Evolutionary conservation across 2,329 filamentous ascomycete species (phyloP).

Genomic region (Fusarium secorum): DNA sequence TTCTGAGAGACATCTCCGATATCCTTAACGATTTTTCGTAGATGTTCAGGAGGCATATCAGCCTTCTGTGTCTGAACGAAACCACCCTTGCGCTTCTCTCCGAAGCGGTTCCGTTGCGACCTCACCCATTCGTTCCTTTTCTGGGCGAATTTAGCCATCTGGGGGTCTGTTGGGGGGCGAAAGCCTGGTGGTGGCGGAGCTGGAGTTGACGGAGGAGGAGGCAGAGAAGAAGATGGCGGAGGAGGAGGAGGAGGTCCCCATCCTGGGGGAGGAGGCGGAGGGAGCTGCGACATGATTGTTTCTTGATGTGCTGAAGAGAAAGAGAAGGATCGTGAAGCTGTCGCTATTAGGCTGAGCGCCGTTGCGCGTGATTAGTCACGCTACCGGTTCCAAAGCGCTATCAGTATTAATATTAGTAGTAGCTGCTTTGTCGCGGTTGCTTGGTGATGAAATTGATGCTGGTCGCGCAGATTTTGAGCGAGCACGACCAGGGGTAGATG

Average conservation of each 20-base stretch:
- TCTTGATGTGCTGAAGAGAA: slow-evolving; percentile 40
- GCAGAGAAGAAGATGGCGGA: slow-evolving; percentile 63
- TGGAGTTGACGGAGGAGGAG: slow-evolving; percentile 62
- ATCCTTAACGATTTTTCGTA: slow-evolving; percentile 97
- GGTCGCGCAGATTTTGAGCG: slow-evolving; percentile 42
- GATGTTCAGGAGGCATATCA: slow-evolving; percentile 97
- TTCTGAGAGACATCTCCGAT: slow-evolving; percentile 99
- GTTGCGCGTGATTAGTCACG: slow-evolving; percentile 49
- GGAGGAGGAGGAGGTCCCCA: slow-evolving; percentile 68
- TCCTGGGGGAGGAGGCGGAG: slow-evolving; percentile 65
- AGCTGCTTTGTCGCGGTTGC: slow-evolving; percentile 1
- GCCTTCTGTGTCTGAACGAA: slow-evolving; percentile 99
- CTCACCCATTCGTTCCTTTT: slow-evolving; percentile 99
- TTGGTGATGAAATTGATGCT: slow-evolving; percentile 37
- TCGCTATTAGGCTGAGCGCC: slow-evolving; percentile 46
- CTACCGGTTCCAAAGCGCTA: slow-evolving; percentile 31
- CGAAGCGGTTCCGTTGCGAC: slow-evolving; percentile 88
- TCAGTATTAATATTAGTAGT: slow-evolving; percentile 11
- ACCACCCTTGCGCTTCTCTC: slow-evolving; percentile 94
- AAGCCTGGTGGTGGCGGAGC: slow-evolving; percentile 87
- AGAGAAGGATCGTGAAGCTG: slow-evolving; percentile 35
- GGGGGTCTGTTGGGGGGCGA: slow-evolving; percentile 79
- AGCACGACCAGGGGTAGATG: slow-evolving; percentile 43
- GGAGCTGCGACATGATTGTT: slow-evolving; percentile 60
- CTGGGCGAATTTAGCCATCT: slow-evolving; percentile 92